Evolutionary conservation across 805 yeast species (phyloP), one percentile per base, ranked within the genome.

Genomic region (Kodamaea kakaduensis): DNA sequence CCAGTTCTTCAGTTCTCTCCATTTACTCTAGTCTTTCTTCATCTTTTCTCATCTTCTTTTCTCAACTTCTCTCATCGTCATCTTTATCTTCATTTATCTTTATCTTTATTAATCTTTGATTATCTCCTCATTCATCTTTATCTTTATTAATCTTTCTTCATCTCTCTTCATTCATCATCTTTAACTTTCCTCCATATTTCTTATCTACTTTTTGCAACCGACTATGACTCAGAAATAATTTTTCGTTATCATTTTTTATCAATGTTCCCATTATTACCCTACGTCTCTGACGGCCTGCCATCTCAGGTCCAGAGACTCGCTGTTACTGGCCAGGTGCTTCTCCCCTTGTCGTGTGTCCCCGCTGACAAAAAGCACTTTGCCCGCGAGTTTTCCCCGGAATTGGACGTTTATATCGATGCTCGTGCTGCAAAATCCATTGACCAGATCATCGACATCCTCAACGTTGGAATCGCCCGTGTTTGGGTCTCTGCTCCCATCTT

Each of bases 391-490:
- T 69, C 71, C 5, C 18, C 37, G 20, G 47, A 50, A 19, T 44
- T 61, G 22, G 52, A 52, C 21, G 50, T 67, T 13, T 43, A 46
- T 22, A 57, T 66, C 15, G 69, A 63, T 42, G 59, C 60, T 16
- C 41, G 54, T 2, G n/a, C 14, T 17, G 37, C 33, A 4, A 26
- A 36, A 4, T 55, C 61, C 17, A 64, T 67, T 25, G 82, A 79
- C 20, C 37, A 44, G 9, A 34, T 51, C 14, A 37, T 52, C 25
- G 71, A 64, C 6, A 51, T 82, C 24, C 66, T 84, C 38, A 83
- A 84, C 50, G 65, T 64, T 33, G 93, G 93, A 30, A 73, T 79
- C 9, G 50, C 59, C 17, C 62, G 67, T 13, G 48, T 81, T 3
- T 60, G 77, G 37, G 67, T 72, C 17, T 32, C 56, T 3, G 48